phyloP scores from a whole-genome alignment of 441 rosid genomes.

The Macaranga tanarius region DNA sequence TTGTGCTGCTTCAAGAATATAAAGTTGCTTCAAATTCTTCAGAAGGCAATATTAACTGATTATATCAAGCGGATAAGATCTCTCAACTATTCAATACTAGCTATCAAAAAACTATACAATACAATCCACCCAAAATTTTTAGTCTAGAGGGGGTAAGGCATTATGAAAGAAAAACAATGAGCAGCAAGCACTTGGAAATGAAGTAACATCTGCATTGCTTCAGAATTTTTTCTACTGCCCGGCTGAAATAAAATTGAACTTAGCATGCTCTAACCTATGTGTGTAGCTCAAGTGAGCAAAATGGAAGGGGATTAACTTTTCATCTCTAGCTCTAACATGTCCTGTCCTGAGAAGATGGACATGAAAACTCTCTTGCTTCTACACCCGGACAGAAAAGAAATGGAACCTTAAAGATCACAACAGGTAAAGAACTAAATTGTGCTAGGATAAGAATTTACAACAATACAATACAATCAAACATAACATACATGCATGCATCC shows the following conservation, averaged over 20 bases:
- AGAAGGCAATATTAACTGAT: neutral
- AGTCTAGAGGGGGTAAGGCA: no score
- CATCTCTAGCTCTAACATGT: neutral
- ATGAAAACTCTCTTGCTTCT: slow-evolving; percentile 1
- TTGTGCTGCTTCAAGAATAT: neutral
- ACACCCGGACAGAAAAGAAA: neutral
- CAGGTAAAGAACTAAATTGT: neutral
- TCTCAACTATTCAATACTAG: no score
- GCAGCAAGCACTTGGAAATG: no score
- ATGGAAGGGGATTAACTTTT: neutral
- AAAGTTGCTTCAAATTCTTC: no score
- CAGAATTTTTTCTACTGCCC: no score
- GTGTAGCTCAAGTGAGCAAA: neutral
- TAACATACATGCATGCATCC: neutral
- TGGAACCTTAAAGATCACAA: neutral
- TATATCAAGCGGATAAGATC: no score
- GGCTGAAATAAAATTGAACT: neutral
- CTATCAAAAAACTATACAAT: no score
- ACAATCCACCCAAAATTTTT: no score
- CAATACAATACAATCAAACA: neutral
- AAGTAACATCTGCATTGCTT: no score
- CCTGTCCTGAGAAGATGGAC: neutral
- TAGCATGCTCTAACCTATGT: neutral
- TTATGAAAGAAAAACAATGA: no score
- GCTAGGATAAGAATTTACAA: neutral